Conservation (phyloP, 192 early-diverging fungal genomes). For the Backusella tuberculispora region DNA sequence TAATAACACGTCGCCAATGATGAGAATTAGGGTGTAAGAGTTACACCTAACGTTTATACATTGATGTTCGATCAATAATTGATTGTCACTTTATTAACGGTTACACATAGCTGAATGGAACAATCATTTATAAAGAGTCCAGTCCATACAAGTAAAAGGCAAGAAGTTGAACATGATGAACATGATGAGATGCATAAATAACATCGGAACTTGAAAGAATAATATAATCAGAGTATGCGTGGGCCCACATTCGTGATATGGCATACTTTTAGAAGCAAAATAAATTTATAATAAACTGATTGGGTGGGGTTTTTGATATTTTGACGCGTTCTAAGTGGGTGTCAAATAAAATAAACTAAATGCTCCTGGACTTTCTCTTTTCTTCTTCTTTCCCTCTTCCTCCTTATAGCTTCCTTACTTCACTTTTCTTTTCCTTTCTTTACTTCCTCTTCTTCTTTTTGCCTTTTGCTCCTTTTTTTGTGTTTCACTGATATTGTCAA, state of each 20-base stretch:
- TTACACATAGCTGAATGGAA: too few relatives aligned
- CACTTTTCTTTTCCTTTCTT: neutral
- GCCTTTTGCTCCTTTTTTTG: neutral
- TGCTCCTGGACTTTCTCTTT: neutral
- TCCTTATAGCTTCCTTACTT: neutral
- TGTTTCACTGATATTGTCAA: too few relatives aligned
- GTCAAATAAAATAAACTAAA: neutral
- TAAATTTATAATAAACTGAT: neutral
- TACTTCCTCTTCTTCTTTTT: neutral
- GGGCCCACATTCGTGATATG: neutral
- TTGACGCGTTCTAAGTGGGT: constrained; percentile 10
- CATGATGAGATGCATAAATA: neutral
- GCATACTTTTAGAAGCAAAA: neutral
- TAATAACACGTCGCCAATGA: too few relatives aligned
- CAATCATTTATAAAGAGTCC: too few relatives aligned
- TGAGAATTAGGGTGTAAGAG: too few relatives aligned
- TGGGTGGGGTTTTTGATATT: neutral
- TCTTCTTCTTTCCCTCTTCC: neutral
- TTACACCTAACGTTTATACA: too few relatives aligned
- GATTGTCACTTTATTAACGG: neutral
- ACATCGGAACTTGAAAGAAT: constrained; percentile 3
- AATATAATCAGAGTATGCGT: too few relatives aligned
- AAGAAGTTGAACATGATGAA: neutral
- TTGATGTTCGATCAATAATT: too few relatives aligned
- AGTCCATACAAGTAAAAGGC: too few relatives aligned